These are phyloP conservation scores for Ophiostoma sp. DNA, from an alignment of 2,329 filamentous ascomycete species.

Conservation along the genomic window DNA sequence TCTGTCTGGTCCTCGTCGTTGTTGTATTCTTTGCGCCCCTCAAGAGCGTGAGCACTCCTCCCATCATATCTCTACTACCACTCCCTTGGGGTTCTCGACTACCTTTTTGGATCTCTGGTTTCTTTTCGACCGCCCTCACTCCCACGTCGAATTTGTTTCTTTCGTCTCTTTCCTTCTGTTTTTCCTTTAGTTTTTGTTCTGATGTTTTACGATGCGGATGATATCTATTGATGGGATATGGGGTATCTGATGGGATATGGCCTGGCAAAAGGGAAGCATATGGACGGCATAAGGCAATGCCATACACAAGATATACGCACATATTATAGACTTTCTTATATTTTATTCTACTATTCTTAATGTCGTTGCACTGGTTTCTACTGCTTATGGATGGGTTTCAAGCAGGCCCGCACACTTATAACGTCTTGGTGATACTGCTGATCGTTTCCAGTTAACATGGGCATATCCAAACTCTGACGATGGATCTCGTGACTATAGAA, in stretches of 20 bases:
- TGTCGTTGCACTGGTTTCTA: not conserved
- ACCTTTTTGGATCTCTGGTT: not conserved
- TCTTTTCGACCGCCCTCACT: not conserved
- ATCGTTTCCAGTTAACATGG: not conserved
- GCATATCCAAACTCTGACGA: not conserved
- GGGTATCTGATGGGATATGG: not conserved
- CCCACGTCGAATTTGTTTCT: not conserved
- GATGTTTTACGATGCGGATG: not conserved
- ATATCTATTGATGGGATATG: not conserved
- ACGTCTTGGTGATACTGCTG: not conserved
- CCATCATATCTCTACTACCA: not conserved
- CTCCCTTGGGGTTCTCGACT: not conserved
- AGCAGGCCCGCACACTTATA: too few relatives aligned
- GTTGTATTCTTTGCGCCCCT: too few relatives aligned
- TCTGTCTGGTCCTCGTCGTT: not conserved
- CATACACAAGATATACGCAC: not conserved
- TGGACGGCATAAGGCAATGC: not conserved
- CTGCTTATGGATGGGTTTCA: too few relatives aligned
- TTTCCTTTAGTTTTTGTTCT: not conserved
- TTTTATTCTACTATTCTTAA: not conserved
- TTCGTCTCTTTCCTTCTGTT: not conserved
- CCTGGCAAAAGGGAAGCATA: not conserved
- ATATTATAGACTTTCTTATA: slow-evolving; percentile 1
- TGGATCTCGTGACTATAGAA: not conserved
- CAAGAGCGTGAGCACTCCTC: not conserved